Evolutionary conservation across 257 asterid species (phyloP).

Genomic region (Datura wrightii): DNA sequence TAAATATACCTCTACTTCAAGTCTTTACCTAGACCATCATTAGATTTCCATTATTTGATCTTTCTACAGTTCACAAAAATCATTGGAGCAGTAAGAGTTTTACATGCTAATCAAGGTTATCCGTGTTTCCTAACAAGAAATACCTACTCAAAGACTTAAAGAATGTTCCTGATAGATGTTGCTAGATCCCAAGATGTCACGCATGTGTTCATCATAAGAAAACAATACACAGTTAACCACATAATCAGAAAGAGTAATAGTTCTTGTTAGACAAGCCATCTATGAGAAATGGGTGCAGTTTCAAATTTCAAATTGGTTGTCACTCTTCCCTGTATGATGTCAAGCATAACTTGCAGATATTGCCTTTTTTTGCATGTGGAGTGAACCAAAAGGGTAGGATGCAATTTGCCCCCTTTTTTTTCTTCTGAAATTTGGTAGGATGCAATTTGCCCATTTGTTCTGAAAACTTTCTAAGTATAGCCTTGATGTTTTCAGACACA

Average conservation of each 20-base stretch:
- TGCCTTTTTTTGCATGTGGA: not conserved
- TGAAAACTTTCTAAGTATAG: not conserved
- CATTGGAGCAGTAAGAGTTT: not conserved
- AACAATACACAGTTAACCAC: not conserved
- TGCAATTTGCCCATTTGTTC: not conserved
- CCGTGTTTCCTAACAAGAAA: not conserved
- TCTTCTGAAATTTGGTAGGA: not conserved
- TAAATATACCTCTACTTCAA: not conserved
- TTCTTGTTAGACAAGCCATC: not conserved
- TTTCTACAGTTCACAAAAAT: not conserved
- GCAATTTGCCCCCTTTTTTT: not conserved
- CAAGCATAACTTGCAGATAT: not conserved
- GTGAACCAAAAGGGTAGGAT: constrained; percentile 7
- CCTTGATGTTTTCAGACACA: not conserved
- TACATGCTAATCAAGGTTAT: not conserved
- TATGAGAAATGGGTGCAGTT: constrained; percentile 16
- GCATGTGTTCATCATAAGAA: not conserved
- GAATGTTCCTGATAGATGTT: not conserved
- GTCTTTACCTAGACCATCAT: not conserved
- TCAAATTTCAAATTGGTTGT: not conserved
- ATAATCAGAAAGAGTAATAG: not conserved
- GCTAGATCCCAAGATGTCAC: not conserved
- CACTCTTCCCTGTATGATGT: constrained; percentile 9
- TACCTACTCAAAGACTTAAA: not conserved
- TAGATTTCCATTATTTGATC: not conserved